A percentile compares a stretch with the other conserved stretches of the same genome.
Conservation (phyloP, 2,329 filamentous ascomycete species). For the Trichoderma semiorbis region DNA sequence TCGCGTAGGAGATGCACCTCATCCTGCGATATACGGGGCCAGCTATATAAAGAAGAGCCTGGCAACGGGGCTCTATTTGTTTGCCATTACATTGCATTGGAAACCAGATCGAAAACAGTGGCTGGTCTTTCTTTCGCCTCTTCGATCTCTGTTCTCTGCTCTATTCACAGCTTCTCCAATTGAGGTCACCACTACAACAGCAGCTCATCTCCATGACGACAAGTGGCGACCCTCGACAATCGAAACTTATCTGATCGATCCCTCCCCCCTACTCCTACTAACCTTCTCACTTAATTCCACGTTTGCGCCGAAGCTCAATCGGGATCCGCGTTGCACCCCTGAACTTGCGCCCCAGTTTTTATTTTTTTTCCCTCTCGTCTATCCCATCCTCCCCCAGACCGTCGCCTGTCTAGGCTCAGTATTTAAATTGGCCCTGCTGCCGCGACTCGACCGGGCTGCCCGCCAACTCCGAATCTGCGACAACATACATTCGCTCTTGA, state of each 20-base stretch:
- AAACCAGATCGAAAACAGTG: not conserved
- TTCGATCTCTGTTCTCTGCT: not conserved
- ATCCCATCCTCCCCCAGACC: not conserved
- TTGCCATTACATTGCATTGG: not conserved
- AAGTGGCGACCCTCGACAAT: not conserved
- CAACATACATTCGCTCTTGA: not conserved
- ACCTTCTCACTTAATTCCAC: not conserved
- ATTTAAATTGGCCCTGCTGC: conserved; percentile 17
- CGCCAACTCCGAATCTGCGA: conserved; percentile 2
- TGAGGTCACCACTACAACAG: not conserved
- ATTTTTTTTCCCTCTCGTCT: conserved; percentile 1
- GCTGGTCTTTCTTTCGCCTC: not conserved
- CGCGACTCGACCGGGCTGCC: not conserved
- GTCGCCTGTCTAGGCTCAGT: not conserved
- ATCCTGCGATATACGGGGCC: not conserved
- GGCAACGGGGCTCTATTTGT: not conserved
- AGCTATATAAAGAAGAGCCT: not conserved
- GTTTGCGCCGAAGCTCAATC: conserved; percentile 1
- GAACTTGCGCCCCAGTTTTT: conserved; percentile 3
- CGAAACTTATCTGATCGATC: conserved; percentile 6
- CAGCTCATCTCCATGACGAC: not conserved
- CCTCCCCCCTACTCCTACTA: not conserved
- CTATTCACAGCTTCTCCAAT: not conserved
- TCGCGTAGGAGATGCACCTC: not conserved
- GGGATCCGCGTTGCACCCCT: conserved; percentile 7